Percentiles rank a stretch among this genome's conserved stretches.
These are phyloP conservation scores for Nasturtium officinale DNA, from an alignment of 345 rosid genomes.

Conservation along the genomic window DNA sequence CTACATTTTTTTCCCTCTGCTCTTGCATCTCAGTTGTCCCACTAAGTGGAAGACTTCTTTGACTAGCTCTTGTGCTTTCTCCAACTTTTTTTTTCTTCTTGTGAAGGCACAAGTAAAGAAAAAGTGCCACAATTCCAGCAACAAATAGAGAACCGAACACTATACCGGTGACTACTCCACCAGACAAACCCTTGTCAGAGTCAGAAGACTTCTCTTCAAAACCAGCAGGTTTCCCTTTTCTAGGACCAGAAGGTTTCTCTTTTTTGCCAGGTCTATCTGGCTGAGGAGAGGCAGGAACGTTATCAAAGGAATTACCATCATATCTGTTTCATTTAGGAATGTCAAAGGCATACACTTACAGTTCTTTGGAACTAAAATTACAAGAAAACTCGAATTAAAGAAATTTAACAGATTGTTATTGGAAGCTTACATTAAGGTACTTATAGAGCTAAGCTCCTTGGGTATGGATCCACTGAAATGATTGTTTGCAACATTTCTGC, in stretches of 20 bases:
- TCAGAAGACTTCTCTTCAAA: conserved; percentile 49
- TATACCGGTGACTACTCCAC: conserved; percentile 70
- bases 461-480: conserved; percentile 93
- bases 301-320: conserved; percentile 81
- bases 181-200: conserved; percentile 57
- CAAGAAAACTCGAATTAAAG: conserved; percentile 1
- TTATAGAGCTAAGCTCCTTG: conserved; percentile 64
- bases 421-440: conserved; percentile 69
- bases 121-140: conserved; percentile 54
- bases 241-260: conserved; percentile 53
- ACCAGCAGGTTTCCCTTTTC: conserved; percentile 29
- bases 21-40: conserved; percentile 58
- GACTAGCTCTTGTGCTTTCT: conserved; percentile 51
- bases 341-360: background rate
- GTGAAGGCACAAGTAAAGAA: conserved; percentile 52
- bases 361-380: conserved; percentile 22
- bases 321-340: conserved; percentile 59
- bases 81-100: conserved; percentile 52
- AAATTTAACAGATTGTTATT: background rate
- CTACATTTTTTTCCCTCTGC: conserved; percentile 62
- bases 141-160: conserved; percentile 62
- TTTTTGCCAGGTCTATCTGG: conserved; percentile 56
- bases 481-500: conserved; percentile 94
- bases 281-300: conserved; percentile 81
- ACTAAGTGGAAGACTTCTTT: conserved; percentile 53